Conservation (phyloP, 441 rosid genomes). For the Pelargonium cotyledonis region DNA sequence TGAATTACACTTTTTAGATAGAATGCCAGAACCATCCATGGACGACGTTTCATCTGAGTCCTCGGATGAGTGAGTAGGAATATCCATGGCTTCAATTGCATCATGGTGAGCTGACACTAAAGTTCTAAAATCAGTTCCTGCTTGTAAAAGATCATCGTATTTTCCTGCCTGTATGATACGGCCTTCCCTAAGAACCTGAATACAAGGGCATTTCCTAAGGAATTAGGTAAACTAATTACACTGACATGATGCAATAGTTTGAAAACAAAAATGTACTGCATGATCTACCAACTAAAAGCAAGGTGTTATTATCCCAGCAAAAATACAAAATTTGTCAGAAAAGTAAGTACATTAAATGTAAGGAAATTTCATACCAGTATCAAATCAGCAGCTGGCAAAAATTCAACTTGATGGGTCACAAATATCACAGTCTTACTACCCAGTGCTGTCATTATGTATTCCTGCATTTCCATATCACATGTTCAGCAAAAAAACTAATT, state of each 20-base stretch:
- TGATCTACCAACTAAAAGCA: background rate
- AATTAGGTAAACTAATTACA: background rate
- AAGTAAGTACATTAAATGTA: background rate
- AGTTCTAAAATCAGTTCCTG: slow-evolving; percentile 90
- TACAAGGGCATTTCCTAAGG: background rate
- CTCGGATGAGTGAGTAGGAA: slow-evolving; percentile 76
- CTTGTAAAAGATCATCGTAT: slow-evolving; percentile 92
- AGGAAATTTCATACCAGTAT: slow-evolving; percentile 58
- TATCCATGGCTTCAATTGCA: slow-evolving; percentile 97
- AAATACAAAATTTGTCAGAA: background rate
- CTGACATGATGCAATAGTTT: background rate
- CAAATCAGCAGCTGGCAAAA: slow-evolving; percentile 86
- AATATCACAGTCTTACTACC: slow-evolving; percentile 80
- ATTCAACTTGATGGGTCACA: slow-evolving; percentile 99
- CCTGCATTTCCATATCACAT: slow-evolving; percentile 52
- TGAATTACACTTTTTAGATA: slow-evolving; percentile 46
- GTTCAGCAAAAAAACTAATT: slow-evolving; percentile 26
- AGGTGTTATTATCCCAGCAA: background rate
- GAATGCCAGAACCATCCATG: slow-evolving; percentile 31
- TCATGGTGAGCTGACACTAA: slow-evolving; percentile 96
- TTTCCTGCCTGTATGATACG: slow-evolving; percentile 87
- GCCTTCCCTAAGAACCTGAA: slow-evolving; percentile 96
- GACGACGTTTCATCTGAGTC: slow-evolving; percentile 70
- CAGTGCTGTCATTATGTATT: slow-evolving; percentile 80
- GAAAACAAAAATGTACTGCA: background rate